Percentiles rank a stretch among this genome's conserved stretches.
Evolutionary conservation across 2,329 filamentous ascomycete genomes (phyloP).

Genomic region (Mollisiaceae sp.): DNA sequence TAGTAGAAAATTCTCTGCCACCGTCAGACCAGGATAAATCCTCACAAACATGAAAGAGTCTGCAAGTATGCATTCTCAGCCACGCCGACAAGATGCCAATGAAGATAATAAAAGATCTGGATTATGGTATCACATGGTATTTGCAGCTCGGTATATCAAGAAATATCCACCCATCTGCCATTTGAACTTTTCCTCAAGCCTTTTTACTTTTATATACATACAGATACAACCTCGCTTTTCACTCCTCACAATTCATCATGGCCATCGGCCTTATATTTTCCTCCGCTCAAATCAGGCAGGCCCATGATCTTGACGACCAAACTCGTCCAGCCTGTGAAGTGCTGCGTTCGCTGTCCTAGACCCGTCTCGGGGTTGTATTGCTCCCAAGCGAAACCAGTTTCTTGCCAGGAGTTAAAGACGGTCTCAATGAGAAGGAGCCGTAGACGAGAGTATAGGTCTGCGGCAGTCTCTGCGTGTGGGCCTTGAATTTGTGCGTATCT

Average conservation of each 20-base stretch:
- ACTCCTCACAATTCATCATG: conserved; percentile 37
- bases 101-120: too few relatives aligned
- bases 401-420: conserved; percentile 84
- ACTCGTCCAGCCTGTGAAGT: conserved; percentile 99
- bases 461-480: conserved; percentile 70
- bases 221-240: neutral
- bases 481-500: conserved; percentile 63
- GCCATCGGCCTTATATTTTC: conserved; percentile 26
- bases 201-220: conserved; percentile 17
- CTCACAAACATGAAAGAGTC: too few relatives aligned
- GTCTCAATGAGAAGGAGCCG: conserved; percentile 87
- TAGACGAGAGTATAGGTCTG: conserved; percentile 75
- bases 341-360: conserved; percentile 91
- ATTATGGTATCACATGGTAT: too few relatives aligned
- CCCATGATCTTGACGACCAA: conserved; percentile 96
- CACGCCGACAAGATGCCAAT: too few relatives aligned
- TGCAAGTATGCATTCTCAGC: too few relatives aligned
- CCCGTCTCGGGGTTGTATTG: conserved; percentile 96
- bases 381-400: conserved; percentile 97
- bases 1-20: too few relatives aligned
- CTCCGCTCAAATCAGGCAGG: conserved; percentile 70
- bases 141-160: too few relatives aligned
- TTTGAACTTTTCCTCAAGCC: neutral
- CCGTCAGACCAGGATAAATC: too few relatives aligned
- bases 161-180: too few relatives aligned